A percentile compares a stretch with the other conserved stretches of the same genome.
Conservation (phyloP, 352 stramenopile species). For the Aphanomyces astaci region DNA sequence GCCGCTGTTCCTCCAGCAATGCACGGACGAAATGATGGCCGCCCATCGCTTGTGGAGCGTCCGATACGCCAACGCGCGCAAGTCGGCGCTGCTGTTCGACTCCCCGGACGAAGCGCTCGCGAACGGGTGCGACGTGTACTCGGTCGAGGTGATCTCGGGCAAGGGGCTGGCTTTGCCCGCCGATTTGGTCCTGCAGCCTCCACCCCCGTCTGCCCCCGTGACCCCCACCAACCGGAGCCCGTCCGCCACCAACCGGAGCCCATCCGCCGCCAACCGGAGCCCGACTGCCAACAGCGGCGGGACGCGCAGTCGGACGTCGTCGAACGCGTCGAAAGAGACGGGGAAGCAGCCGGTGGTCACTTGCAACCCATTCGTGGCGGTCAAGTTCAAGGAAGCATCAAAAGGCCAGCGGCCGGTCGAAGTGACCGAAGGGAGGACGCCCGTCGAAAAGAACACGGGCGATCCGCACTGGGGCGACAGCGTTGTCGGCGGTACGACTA, state of each 20-base stretch:
- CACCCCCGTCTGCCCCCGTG: not conserved
- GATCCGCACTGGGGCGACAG: constrained; percentile 19
- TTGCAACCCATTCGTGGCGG: constrained; percentile 18
- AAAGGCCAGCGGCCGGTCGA: constrained; percentile 18
- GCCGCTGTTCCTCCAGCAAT: constrained; percentile 15
- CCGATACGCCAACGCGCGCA: constrained; percentile 20
- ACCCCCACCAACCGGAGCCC: not conserved
- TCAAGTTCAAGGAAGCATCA: constrained; percentile 17
- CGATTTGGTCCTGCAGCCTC: not conserved
- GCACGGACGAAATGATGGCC: not conserved
- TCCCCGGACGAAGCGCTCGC: constrained; percentile 12
- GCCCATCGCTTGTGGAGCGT: constrained; percentile 14
- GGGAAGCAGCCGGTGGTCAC: not conserved
- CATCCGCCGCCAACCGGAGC: not conserved
- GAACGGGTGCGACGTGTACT: constrained; percentile 20
- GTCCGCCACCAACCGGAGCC: too few species aligned
- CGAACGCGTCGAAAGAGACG: not conserved
- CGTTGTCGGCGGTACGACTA: not conserved
- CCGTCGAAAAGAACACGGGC: constrained; percentile 15
- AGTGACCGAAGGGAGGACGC: constrained; percentile 18
- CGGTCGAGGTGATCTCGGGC: constrained; percentile 15
- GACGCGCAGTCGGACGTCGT: constrained; percentile 6
- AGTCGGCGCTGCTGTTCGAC: constrained; percentile 2
- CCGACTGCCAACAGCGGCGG: not conserved
- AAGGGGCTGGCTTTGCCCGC: constrained; percentile 3